A percentile compares a stretch with the other conserved stretches of the same genome.
Conservation (phyloP, 441 rosid species). For the Populus hybrid region DNA sequence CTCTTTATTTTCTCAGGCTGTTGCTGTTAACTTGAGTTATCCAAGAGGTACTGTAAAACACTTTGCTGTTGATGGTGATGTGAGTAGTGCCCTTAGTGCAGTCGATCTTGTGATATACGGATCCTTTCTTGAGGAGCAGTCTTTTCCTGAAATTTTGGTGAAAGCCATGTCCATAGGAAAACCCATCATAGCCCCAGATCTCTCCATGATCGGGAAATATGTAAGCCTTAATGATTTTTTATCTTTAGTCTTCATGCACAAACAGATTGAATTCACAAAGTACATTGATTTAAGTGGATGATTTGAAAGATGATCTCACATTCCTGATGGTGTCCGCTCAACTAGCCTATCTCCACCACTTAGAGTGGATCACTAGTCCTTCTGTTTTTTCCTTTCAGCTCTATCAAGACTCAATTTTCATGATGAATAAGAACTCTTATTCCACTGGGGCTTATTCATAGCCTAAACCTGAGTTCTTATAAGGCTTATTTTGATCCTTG, state of each 20-base stretch:
- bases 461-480: not conserved
- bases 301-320: not conserved
- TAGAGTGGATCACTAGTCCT: not conserved
- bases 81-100: conserved; percentile 44
- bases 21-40: conserved; percentile 63
- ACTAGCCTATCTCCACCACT: not conserved
- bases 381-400: not conserved
- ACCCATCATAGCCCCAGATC: conserved; percentile 78
- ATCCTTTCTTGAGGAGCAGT: conserved; percentile 84
- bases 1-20: conserved; percentile 43
- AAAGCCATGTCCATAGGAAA: conserved; percentile 79
- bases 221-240: conserved; percentile 42
- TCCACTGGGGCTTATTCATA: not conserved
- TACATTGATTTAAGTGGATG: not conserved
- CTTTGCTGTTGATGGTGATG: conserved; percentile 48
- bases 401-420: not conserved
- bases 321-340: not conserved
- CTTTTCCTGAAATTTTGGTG: conserved; percentile 77
- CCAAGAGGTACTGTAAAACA: conserved; percentile 68
- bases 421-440: not conserved
- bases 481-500: not conserved
- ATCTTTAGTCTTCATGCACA: conserved; percentile 4
- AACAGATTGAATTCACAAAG: not conserved
- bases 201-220: conserved; percentile 63
- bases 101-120: conserved; percentile 86